Evolutionary conservation across 73 alveolate species (phyloP), one percentile per base, ranked within the genome.

Genomic region (Paramecium octaurelia): DNA sequence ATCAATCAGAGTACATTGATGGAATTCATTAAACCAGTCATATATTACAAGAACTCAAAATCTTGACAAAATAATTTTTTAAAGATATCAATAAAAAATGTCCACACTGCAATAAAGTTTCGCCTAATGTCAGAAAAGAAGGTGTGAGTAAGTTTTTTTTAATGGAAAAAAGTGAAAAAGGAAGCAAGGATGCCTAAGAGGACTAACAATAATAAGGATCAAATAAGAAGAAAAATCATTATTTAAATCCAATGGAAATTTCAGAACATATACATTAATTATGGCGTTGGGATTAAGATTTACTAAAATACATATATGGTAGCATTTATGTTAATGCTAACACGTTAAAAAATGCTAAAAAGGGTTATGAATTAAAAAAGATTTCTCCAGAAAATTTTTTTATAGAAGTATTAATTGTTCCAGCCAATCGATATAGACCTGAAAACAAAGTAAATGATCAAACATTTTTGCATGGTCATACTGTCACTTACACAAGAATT

Each of bases 371-470:
- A 60, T 58, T 88, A 8, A 88, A 80, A 35, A 69, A 88, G 34
- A 69, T 70, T 5, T 84, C 70, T 1, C 83, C 64, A 3, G 50
- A 88, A 35, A 88, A 70, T 54, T 88, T 88, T 83, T 88, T 88
- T 23, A 88, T 88, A 8, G 94, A 88, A 46, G 94, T 88, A 14
- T 46, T 88, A 44, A 64, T 85, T 10, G 94, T 88, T 43, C 70
- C 94, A 57, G 91, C 94, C 18, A 88, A 88, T 71, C 48, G 94
- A 70, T 88, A 69, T 70, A 88, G 94, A 44, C 94, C 94, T 70
- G 94, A 88, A 88, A 88, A 88, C 24, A 88, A 88, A 43, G 91
- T 88, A 0, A 83, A 83, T 23, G 94, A 88, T 31, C 76, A 88
- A 44, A 88, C 94, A 40, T 88, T 88, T 29, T 73, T 89, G 46